Conservation (phyloP, 192 early-diverging fungal genomes). For the Backusella morwellensis region DNA sequence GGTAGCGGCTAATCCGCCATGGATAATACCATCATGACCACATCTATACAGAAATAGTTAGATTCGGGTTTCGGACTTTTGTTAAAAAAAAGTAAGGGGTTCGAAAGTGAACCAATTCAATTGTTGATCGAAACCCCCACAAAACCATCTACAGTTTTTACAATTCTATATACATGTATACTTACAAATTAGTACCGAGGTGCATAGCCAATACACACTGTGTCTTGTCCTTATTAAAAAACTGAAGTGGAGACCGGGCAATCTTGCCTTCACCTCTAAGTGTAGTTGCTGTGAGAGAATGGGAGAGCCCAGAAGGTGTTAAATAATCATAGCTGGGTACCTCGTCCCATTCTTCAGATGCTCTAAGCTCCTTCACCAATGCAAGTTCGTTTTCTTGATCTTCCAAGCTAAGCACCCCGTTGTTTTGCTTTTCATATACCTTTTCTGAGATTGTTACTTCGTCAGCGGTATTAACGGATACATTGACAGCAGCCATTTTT, state of each 20-base stretch:
- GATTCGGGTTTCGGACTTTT: background rate
- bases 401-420: background rate
- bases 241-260: constrained; percentile 49
- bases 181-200: constrained; percentile 58
- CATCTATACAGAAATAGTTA: constrained; percentile 33
- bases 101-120: background rate
- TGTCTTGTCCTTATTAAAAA: constrained; percentile 49
- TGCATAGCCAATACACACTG: constrained; percentile 58
- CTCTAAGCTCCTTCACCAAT: constrained; percentile 12
- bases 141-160: background rate
- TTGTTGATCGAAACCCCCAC: background rate
- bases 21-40: constrained; percentile 77
- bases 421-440: background rate
- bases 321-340: constrained; percentile 27
- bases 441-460: background rate
- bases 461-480: background rate
- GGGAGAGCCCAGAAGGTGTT: constrained; percentile 16
- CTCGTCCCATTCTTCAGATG: constrained; percentile 24
- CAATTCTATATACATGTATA: background rate
- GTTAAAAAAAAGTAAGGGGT: background rate
- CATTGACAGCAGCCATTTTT: constrained; percentile 6
- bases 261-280: constrained; percentile 54
- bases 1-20: constrained; percentile 64
- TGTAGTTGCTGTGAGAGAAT: constrained; percentile 38
- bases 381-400: constrained; percentile 13